These are phyloP conservation scores for Scutellaria minor DNA, from an alignment of 257 asterid species.

Conservation along the genomic window DNA sequence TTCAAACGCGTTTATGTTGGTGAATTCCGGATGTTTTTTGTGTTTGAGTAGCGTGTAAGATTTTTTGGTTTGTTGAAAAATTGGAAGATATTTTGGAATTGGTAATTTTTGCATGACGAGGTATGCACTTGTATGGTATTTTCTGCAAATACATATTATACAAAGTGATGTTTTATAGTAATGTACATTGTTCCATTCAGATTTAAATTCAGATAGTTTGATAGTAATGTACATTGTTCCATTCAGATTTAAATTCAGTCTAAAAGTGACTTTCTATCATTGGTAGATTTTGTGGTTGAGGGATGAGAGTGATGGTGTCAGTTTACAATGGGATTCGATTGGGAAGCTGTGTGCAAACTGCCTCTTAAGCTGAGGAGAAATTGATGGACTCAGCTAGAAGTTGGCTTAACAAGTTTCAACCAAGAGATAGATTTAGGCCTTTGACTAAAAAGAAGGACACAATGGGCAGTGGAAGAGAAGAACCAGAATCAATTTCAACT, in stretches of 20 bases:
- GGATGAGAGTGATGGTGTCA: constrained; percentile 39
- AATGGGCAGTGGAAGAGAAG: constrained; percentile 79
- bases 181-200: not conserved
- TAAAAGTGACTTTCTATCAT: constrained; percentile 14
- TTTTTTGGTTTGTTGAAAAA: not conserved
- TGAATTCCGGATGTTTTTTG: not conserved
- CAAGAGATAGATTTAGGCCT: constrained; percentile 74
- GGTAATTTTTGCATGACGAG: constrained; percentile 19
- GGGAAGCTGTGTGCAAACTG: constrained; percentile 29
- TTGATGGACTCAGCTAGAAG: constrained; percentile 88
- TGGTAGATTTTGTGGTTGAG: constrained; percentile 43
- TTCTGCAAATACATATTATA: not conserved
- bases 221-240: constrained; percentile 9
- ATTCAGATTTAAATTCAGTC: not conserved
- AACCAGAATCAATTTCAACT: constrained; percentile 51
- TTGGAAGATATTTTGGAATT: constrained; percentile 1
- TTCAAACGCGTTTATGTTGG: not conserved
- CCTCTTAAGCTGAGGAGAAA: constrained; percentile 49
- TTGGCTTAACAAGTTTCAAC: constrained; percentile 86
- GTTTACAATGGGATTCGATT: constrained; percentile 46
- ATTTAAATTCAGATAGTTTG: not conserved
- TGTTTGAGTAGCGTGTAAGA: constrained; percentile 20
- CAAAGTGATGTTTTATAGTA: constrained; percentile 13
- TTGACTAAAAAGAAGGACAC: constrained; percentile 64
- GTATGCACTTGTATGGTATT: constrained; percentile 1